Percentiles rank a stretch among this genome's conserved stretches.
phyloP scores from a whole-genome alignment of 371 early-diverging fungal species.

The Apophysomyces trapeziformis region DNA sequence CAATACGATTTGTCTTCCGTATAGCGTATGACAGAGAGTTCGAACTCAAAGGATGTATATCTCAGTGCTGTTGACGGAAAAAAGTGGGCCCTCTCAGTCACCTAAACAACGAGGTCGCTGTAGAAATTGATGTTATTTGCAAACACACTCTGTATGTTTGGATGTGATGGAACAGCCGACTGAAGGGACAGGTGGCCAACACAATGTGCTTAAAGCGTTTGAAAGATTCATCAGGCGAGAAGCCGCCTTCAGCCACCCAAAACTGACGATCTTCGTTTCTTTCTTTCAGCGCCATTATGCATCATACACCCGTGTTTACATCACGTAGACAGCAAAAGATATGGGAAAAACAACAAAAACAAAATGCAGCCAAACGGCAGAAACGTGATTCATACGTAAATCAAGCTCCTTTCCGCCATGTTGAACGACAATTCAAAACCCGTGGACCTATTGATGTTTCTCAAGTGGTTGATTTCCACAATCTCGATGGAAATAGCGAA shows the following conservation, averaged over 20 bases:
- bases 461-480: conserved; percentile 60
- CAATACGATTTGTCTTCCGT: too few relatives aligned
- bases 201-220: too few relatives aligned
- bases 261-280: background rate
- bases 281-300: background rate
- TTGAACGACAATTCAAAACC: conserved; percentile 74
- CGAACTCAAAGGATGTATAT: too few relatives aligned
- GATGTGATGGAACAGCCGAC: too few relatives aligned
- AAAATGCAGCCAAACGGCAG: conserved; percentile 30
- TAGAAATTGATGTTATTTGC: too few relatives aligned
- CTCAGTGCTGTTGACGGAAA: too few relatives aligned
- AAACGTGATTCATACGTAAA: conserved; percentile 45
- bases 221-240: background rate
- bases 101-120: too few relatives aligned
- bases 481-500: conserved; percentile 26
- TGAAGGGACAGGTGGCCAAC: too few relatives aligned
- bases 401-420: conserved; percentile 79
- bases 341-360: conserved; percentile 33
- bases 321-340: conserved; percentile 53
- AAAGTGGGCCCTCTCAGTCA: too few relatives aligned
- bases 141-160: too few relatives aligned
- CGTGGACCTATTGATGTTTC: conserved; percentile 61
- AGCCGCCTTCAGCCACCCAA: background rate
- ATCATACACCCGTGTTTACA: conserved; percentile 21
- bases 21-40: too few relatives aligned